Base-by-base conservation (phyloP, 345 rosid genomes). In the Acer yangbiense region DNA sequence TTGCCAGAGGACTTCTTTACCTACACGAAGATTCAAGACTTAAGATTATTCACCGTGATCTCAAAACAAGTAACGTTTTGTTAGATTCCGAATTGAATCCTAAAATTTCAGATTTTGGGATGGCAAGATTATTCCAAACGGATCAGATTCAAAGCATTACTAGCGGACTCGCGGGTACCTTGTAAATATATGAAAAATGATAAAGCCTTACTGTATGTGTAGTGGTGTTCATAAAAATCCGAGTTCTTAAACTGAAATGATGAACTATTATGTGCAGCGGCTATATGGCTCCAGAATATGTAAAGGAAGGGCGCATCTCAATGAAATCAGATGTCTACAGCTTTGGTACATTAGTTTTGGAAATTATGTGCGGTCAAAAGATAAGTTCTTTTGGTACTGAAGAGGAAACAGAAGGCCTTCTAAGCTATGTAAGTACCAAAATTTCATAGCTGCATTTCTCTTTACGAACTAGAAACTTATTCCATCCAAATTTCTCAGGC, bases 261-360 rank as follows among this genome's bases (percentile, higher is more conserved):
- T 9, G 0, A 12, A 21, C 23, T 8, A 44, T 52, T 2, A 20
- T 25, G 61, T 73, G 64, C 44, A 80, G 83, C 14, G 86, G 83
- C 4, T 83, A 80, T 35, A 77, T 83, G 83, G 68, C 83, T 65
- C 86, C 72, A 0, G 83, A 83, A 69, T 83, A 83, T n/a, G 20
- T 69, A 9, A 67, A 20, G 67, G 72, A 29, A 3, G 83, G 86
- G 7, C 74, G 21, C 64, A 65, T 83, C 61, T 80, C 86, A 0
- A 61, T 20, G 0, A 80, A 80, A 23, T 80, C 79, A 0, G 81
- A 83, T 43, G 52, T 83, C 7, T 83, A 77, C 23, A 67, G 82
- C 41, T 76, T 72, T 0, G 81, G 86, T 3, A 72, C 72, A 21
- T n/a, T 74, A 13, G 68, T 74, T 13, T 23, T 74, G 21, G 75